A percentile compares a stretch with the other conserved stretches of the same genome.
Conservation (phyloP, 768 basidiomycete species). For the Pleurotus cornucopiae region DNA sequence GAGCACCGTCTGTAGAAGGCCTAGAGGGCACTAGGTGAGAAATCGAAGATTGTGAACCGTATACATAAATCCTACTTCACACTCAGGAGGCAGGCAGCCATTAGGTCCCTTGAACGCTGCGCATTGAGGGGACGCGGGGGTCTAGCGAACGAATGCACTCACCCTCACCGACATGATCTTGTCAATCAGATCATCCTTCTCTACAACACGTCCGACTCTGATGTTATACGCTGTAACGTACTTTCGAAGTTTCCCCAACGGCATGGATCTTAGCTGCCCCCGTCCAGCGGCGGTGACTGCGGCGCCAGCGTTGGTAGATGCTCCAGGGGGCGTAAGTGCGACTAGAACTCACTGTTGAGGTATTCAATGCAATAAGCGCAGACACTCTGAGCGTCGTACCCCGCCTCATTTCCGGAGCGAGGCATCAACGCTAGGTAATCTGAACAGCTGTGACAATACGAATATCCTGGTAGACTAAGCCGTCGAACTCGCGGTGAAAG, state of each 20-base stretch:
- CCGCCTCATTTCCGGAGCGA: conserved; percentile 43
- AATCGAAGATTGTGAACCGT: not conserved
- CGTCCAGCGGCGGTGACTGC: conserved; percentile 69
- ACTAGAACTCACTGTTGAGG: conserved; percentile 48
- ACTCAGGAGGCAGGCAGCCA: conserved; percentile 55
- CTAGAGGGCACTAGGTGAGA: conserved; percentile 20
- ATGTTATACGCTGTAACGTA: conserved; percentile 73
- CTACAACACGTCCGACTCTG: conserved; percentile 53
- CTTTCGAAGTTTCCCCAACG: conserved; percentile 60
- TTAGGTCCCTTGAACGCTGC: conserved; percentile 40
- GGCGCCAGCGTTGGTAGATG: conserved; percentile 4
- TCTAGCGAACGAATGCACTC: conserved; percentile 16
- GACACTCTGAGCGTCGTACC: conserved; percentile 63
- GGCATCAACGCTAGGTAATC: conserved; percentile 81
- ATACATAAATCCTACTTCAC: conserved; percentile 45
- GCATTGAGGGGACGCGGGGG: no score
- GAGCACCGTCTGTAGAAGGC: conserved; percentile 60
- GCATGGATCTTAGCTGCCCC: conserved; percentile 48
- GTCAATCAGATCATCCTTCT: conserved; percentile 78
- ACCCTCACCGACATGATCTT: conserved; percentile 54
- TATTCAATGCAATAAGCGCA: conserved; percentile 74
- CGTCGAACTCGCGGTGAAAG: no score
- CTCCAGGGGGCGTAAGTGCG: not conserved
- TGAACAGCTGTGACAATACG: conserved; percentile 68
- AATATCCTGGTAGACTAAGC: conserved; percentile 44